Percentiles rank a stretch among this genome's conserved stretches.
These are phyloP conservation scores for Dichomitus squalens DNA, from an alignment of 1,284 basidiomycete genomes.

Conservation along the genomic window DNA sequence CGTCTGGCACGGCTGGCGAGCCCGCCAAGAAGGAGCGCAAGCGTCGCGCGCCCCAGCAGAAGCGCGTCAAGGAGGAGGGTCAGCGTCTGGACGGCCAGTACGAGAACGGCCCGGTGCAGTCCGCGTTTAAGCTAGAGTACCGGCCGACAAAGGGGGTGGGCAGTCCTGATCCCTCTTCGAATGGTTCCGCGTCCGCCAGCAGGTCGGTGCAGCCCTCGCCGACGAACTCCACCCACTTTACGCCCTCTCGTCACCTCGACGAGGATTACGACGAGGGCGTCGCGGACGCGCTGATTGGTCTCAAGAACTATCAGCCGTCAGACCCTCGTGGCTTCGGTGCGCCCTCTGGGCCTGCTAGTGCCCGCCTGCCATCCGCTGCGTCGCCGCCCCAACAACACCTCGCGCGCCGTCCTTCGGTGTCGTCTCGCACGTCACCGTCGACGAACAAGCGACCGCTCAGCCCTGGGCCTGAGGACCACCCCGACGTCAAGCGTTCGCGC, in stretches of 20 bases:
- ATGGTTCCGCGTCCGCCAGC: constrained; percentile 59
- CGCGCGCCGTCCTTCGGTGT: constrained; percentile 28
- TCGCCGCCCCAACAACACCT: constrained; percentile 27
- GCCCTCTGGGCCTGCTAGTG: constrained; percentile 21
- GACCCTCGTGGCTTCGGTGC: constrained; percentile 29
- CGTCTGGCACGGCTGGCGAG: constrained; percentile 26
- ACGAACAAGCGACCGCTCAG: constrained; percentile 63
- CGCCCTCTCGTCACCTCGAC: constrained; percentile 68
- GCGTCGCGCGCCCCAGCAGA: constrained; percentile 36
- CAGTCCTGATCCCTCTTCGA: constrained; percentile 60
- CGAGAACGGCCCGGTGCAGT: constrained; percentile 28
- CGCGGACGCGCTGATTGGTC: constrained; percentile 69
- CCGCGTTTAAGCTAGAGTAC: constrained; percentile 42
- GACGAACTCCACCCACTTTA: constrained; percentile 56
- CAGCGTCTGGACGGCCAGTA: constrained; percentile 33
- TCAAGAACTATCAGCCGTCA: constrained; percentile 42
- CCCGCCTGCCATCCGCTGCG: constrained; percentile 1
- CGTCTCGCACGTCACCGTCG: constrained; percentile 33
- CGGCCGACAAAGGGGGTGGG: constrained; percentile 36
- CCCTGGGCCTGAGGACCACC: constrained; percentile 57
- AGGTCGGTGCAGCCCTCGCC: constrained; percentile 65
- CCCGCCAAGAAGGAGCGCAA: constrained; percentile 47
- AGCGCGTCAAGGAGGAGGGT: constrained; percentile 42
- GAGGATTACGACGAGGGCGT: constrained; percentile 85
- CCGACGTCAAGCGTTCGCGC: constrained; percentile 62